A percentile compares a stretch with the other conserved stretches of the same genome.
These are phyloP conservation scores for Talaromyces thailandensis DNA, from an alignment of 495 filamentous ascomycete species.

Conservation along the genomic window DNA sequence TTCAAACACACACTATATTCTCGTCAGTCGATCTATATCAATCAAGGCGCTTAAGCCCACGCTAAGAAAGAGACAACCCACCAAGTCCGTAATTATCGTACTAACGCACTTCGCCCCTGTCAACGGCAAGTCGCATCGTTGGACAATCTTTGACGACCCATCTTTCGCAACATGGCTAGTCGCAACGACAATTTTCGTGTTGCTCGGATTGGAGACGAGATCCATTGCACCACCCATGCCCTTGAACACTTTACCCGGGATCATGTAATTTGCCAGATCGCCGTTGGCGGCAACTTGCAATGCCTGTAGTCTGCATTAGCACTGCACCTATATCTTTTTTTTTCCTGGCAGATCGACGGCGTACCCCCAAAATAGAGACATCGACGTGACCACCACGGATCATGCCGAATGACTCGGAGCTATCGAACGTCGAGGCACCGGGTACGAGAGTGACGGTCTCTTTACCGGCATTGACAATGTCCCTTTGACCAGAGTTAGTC, in stretches of 20 bases:
- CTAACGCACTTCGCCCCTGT: conserved; percentile 80
- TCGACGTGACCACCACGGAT: conserved; percentile 81
- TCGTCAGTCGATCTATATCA: not conserved
- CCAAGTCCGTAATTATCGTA: conserved; percentile 86
- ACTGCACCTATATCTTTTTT: not conserved
- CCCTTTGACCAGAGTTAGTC: conserved; percentile 22
- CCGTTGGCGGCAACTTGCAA: conserved; percentile 80
- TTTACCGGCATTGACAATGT: conserved; percentile 91
- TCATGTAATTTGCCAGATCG: conserved; percentile 86
- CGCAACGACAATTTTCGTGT: conserved; percentile 85
- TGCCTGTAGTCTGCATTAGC: conserved; percentile 31
- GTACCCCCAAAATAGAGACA: conserved; percentile 73
- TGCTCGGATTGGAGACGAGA: conserved; percentile 71
- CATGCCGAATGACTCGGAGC: conserved; percentile 89
- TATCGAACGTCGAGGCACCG: conserved; percentile 75
- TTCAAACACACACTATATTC: conserved; percentile 64
- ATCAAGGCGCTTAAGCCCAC: not conserved
- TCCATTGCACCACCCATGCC: conserved; percentile 97
- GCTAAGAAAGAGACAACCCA: conserved; percentile 29
- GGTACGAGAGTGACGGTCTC: conserved; percentile 81
- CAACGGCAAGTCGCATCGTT: conserved; percentile 76
- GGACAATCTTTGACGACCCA: conserved; percentile 78
- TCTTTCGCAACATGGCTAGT: conserved; percentile 91
- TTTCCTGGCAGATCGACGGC: conserved; percentile 3
- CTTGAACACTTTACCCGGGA: conserved; percentile 84